Evolutionary conservation across 148 eudicot species (phyloP).

Genomic region (Vaccinium darrowii): DNA sequence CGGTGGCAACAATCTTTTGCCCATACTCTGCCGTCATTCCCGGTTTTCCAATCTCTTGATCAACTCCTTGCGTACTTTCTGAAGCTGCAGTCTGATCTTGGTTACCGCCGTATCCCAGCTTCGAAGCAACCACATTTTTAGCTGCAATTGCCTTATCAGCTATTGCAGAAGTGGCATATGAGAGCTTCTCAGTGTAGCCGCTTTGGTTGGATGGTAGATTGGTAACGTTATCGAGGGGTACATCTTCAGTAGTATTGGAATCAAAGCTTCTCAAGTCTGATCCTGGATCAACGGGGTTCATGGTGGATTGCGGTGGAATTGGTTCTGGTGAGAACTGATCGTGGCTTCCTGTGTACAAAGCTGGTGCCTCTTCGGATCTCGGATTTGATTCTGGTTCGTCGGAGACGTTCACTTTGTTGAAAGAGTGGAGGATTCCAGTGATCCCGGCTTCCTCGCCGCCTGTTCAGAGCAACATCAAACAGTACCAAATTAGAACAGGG

Average conservation of each 20-base stretch:
- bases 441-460: conserved; percentile 46
- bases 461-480: background rate
- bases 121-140: conserved; percentile 15
- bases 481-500: background rate
- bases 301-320: conserved; percentile 9
- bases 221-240: conserved; percentile 13
- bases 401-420: conserved; percentile 46
- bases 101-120: conserved; percentile 14
- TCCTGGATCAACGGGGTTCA: conserved; percentile 10
- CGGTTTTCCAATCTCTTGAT: background rate
- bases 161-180: conserved; percentile 33
- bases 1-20: background rate
- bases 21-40: conserved; percentile 1
- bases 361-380: conserved; percentile 10
- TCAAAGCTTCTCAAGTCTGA: conserved; percentile 17
- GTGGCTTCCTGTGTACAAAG: conserved; percentile 43
- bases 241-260: background rate
- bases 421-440: conserved; percentile 34
- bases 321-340: conserved; percentile 52
- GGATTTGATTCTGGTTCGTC: conserved; percentile 25
- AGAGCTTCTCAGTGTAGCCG: conserved; percentile 33
- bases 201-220: conserved; percentile 21
- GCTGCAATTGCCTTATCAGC: conserved; percentile 27
- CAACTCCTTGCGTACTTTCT: background rate
- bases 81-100: conserved; percentile 6